These are phyloP conservation scores for Iberis pinnata DNA, from an alignment of 345 rosid species.

Conservation along the genomic window DNA sequence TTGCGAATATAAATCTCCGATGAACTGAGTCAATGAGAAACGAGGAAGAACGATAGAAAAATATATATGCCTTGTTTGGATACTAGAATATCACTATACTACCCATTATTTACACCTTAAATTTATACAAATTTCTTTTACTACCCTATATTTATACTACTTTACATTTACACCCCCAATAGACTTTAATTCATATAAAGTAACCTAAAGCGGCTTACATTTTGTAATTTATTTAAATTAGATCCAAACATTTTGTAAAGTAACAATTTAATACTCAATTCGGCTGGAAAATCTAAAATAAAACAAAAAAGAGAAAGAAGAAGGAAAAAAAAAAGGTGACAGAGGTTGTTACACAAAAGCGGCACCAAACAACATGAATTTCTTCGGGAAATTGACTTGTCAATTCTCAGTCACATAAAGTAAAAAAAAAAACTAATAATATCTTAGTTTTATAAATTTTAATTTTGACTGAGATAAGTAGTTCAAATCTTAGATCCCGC, in stretches of 20 bases:
- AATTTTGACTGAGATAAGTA: conserved; percentile 7
- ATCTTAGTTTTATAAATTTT: neutral
- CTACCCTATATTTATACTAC: neutral
- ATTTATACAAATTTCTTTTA: neutral
- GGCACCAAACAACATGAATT: conserved; percentile 25
- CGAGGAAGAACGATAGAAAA: neutral
- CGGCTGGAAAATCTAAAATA: neutral
- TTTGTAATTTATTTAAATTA: no score
- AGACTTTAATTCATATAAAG: no score
- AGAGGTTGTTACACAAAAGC: conserved; percentile 21
- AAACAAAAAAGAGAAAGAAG: neutral
- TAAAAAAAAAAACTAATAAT: neutral
- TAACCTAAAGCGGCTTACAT: no score
- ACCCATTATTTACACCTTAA: neutral
- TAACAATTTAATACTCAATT: no score
- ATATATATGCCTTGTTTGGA: conserved; percentile 15
- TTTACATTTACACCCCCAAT: neutral
- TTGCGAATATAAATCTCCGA: conserved; percentile 22
- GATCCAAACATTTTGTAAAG: no score
- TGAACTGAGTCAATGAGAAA: conserved; percentile 3
- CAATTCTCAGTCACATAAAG: conserved; percentile 24
- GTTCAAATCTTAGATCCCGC: conserved; percentile 56
- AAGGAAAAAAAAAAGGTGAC: conserved; percentile 4
- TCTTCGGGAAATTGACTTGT: conserved; percentile 45
- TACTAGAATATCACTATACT: conserved; percentile 6